Percentiles rank a stretch among this genome's conserved stretches.
Conservation (phyloP, 2,329 filamentous ascomycete genomes). For the Cordyceps pruinosa region DNA sequence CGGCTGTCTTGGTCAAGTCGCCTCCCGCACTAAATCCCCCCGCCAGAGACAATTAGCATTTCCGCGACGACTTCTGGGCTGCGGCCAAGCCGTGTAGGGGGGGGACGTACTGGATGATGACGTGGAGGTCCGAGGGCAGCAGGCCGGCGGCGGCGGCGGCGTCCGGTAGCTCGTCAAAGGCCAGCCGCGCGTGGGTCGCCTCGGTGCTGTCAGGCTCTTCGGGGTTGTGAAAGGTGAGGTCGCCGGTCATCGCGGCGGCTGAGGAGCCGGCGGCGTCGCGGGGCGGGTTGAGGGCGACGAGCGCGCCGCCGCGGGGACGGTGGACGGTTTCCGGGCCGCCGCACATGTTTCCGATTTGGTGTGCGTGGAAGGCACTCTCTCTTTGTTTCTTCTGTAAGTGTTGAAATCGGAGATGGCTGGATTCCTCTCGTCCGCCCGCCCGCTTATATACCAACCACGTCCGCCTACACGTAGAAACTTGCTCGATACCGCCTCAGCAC, state of each 20-base stretch:
- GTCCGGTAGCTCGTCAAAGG: slow-evolving; percentile 21
- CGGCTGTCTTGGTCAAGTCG: slow-evolving; percentile 33
- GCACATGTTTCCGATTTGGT: slow-evolving; percentile 29
- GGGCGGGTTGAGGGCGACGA: slow-evolving; percentile 35
- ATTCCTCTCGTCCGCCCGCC: neutral
- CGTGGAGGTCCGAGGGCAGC: slow-evolving; percentile 23
- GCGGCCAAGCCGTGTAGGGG: no score
- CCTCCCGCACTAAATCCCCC: slow-evolving; percentile 32
- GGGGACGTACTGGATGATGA: slow-evolving; percentile 37
- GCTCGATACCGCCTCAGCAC: neutral
- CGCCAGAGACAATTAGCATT: no score
- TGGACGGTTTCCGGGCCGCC: slow-evolving; percentile 35
- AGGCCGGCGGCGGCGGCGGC: neutral
- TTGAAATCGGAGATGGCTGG: neutral
- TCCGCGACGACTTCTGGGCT: no score
- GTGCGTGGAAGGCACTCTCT: neutral
- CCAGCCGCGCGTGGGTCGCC: slow-evolving; percentile 39
- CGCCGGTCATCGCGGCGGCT: slow-evolving; percentile 20
- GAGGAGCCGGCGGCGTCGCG: slow-evolving; percentile 10
- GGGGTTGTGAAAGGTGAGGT: slow-evolving; percentile 38
- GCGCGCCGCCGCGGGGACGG: slow-evolving; percentile 37
- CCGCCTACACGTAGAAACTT: neutral
- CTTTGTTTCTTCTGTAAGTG: neutral
- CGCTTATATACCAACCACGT: neutral
- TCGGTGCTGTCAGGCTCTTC: slow-evolving; percentile 28